These are phyloP conservation scores for Jatropha multifida DNA, from an alignment of 441 rosid genomes.

Conservation along the genomic window DNA sequence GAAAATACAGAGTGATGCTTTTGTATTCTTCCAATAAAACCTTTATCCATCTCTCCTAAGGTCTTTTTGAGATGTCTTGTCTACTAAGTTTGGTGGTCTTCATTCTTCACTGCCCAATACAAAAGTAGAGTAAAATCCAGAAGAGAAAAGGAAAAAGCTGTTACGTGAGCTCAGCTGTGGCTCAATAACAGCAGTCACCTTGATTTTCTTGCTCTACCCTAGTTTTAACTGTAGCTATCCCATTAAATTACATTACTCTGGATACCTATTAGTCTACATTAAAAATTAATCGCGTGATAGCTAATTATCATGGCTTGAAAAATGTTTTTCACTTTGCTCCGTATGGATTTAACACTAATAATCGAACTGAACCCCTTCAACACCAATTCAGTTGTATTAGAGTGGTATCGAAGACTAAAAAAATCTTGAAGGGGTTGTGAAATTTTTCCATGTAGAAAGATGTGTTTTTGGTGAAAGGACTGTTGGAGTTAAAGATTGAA, in stretches of 20 bases:
- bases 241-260: not conserved
- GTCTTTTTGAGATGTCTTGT: conserved; percentile 29
- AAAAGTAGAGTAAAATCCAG: conserved; percentile 7
- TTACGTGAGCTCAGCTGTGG: conserved; percentile 4
- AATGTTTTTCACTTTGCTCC: no score
- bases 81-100: conserved; percentile 26
- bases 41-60: conserved; percentile 20
- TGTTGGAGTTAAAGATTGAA: conserved; percentile 9
- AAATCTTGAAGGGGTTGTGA: not conserved
- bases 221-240: not conserved
- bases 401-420: not conserved
- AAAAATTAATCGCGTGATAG: not conserved
- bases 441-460: not conserved
- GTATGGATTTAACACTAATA: no score
- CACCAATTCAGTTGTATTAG: no score
- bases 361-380: no score
- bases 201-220: conserved; percentile 10
- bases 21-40: conserved; percentile 39
- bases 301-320: no score
- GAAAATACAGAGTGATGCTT: conserved; percentile 26
- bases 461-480: not conserved
- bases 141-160: conserved; percentile 14
- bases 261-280: not conserved
- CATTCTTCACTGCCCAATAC: conserved; percentile 8
- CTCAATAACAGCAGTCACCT: not conserved